Percentiles rank a stretch among this genome's conserved stretches.
These are phyloP conservation scores for Pseudoturritis turrita DNA, from an alignment of 345 rosid species.

Conservation along the genomic window DNA sequence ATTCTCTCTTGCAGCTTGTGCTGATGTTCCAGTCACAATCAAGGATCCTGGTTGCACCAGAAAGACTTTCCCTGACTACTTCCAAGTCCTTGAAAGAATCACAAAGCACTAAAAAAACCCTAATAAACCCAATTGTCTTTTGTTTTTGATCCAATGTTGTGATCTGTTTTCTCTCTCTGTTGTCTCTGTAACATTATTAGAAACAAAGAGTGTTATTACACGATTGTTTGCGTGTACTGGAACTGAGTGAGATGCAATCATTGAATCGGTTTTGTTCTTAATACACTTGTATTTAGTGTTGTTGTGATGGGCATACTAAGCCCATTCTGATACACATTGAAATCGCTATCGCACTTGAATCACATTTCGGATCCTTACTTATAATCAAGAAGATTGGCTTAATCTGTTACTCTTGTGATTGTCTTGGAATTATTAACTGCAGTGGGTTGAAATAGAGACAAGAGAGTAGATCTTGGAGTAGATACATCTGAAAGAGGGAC, in stretches of 20 bases:
- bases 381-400: background rate
- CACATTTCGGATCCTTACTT: background rate
- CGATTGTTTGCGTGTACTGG: background rate
- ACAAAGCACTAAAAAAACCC: slow-evolving; percentile 39
- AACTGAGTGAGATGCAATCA: slow-evolving; percentile 4
- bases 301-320: background rate
- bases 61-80: slow-evolving; percentile 95
- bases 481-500: slow-evolving; percentile 29
- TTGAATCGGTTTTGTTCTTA: background rate
- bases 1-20: slow-evolving; percentile 94
- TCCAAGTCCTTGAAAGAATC: slow-evolving; percentile 73
- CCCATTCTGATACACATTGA: background rate
- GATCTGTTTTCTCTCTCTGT: background rate
- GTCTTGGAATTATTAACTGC: slow-evolving; percentile 4
- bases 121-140: background rate
- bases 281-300: background rate
- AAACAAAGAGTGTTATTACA: background rate
- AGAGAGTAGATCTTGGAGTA: slow-evolving; percentile 27
- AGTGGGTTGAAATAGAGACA: slow-evolving; percentile 11
- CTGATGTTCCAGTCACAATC: slow-evolving; percentile 90
- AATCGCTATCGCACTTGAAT: too few species aligned
- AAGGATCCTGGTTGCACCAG: slow-evolving; percentile 89
- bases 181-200: slow-evolving; percentile 9
- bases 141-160: background rate
- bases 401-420: background rate